These are phyloP conservation scores for Arbutus unedo DNA, from an alignment of 148 eudicot genomes.

Conservation along the genomic window DNA sequence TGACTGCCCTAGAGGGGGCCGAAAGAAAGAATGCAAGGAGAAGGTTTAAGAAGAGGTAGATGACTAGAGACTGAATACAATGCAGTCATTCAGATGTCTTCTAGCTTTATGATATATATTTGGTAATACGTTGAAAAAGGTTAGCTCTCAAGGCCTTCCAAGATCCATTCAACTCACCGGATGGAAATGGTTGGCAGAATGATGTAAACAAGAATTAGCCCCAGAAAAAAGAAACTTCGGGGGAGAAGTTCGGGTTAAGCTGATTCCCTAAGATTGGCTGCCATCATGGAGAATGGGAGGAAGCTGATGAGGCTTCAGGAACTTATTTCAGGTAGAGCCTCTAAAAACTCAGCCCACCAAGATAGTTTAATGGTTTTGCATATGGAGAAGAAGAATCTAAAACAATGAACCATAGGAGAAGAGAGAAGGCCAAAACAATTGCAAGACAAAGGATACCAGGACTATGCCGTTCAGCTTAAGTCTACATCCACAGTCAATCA, in stretches of 20 bases:
- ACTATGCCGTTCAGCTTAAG: no score
- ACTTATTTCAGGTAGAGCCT: neutral
- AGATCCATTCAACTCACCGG: neutral
- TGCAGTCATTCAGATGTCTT: neutral
- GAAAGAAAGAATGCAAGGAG: no score
- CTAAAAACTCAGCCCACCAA: no score
- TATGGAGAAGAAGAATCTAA: no score
- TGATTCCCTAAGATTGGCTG: neutral
- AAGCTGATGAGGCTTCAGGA: neutral
- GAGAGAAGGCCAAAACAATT: no score
- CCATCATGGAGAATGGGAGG: neutral
- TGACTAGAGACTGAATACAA: neutral
- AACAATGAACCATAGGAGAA: no score
- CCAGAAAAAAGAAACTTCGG: neutral
- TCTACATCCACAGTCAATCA: no score
- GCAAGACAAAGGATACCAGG: no score
- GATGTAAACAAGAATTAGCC: neutral
- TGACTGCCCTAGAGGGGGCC: neutral
- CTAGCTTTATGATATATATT: no score
- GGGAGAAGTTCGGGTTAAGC: conserved; percentile 3
- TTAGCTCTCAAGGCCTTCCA: neutral
- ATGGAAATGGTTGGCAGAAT: neutral
- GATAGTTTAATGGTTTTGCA: no score
- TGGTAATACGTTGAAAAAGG: neutral
- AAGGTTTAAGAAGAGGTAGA: neutral